Evolutionary conservation across 2,329 filamentous ascomycete genomes (phyloP).

Genomic region (Colletotrichum godetiae): DNA sequence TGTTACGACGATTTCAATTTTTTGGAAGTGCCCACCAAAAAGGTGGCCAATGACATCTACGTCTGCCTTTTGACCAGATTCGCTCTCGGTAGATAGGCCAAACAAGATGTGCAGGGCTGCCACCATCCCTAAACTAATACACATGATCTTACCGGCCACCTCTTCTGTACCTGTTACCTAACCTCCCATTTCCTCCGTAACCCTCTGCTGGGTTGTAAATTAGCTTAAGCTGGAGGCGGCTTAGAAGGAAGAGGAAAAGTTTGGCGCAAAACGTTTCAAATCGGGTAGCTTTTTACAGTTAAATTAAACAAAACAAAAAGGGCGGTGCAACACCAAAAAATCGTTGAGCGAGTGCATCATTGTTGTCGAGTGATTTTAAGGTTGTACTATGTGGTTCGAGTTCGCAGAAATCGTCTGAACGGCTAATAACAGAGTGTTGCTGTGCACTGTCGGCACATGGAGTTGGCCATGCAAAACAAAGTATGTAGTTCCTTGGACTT

Average conservation of each 20-base stretch:
- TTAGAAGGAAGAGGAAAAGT: slow-evolving; percentile 45
- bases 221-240: slow-evolving; percentile 47
- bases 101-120: slow-evolving; percentile 34
- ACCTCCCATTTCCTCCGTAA: slow-evolving; percentile 43
- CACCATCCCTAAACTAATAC: slow-evolving; percentile 39
- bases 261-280: slow-evolving; percentile 47
- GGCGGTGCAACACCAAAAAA: slow-evolving; percentile 31
- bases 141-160: slow-evolving; percentile 37
- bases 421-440: background rate
- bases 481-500: background rate
- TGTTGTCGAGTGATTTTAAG: slow-evolving; percentile 7
- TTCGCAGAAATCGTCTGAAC: slow-evolving; percentile 24
- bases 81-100: slow-evolving; percentile 34
- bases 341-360: background rate
- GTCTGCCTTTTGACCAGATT: slow-evolving; percentile 33
- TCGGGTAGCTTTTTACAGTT: slow-evolving; percentile 43
- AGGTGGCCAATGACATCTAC: slow-evolving; percentile 34
- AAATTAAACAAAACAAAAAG: slow-evolving; percentile 13
- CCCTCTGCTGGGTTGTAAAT: slow-evolving; percentile 50
- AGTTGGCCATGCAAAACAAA: background rate
- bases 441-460: slow-evolving; percentile 6
- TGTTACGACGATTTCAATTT: slow-evolving; percentile 37
- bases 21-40: slow-evolving; percentile 35
- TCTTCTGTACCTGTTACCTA: slow-evolving; percentile 48
- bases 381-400: slow-evolving; percentile 5